Base-by-base conservation (phyloP, 2,329 filamentous ascomycete species). In the Fusarium sp. region DNA sequence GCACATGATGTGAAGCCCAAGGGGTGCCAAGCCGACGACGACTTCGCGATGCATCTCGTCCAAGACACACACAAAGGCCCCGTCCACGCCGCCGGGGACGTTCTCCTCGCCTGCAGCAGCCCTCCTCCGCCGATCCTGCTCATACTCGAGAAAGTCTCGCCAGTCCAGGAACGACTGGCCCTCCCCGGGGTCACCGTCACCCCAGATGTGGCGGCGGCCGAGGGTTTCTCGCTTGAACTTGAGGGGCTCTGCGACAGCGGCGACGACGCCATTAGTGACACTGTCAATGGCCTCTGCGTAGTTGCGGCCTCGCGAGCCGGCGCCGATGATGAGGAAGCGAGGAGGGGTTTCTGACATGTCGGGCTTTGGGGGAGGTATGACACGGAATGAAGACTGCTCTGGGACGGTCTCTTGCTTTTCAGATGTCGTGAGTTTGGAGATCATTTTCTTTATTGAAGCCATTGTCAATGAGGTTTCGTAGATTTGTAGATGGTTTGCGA, bases 41-140 rank as follows among this genome's bases (percentile, higher is more conserved):
- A 96, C 94, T 65, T 95, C 92, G 59, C 91, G 91, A 82, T 99
- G 97, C 85, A 94, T 92, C 83, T 97, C 94, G 82, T 99, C 97
- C 11, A 96, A 87, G 3, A 97, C 95, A 81, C 89, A 91, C 20
- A 91, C 85, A 73, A 91, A 91, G 35, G 83, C 88, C 8, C 88
- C 92, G 70, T 93, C 91, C 3, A 93, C 87, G 2, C 91, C 91
- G 7, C 82, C 83, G 3, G 83, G 85, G 3, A 88, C 86, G 3
- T 78, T 80, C 5, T 74, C 66, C 63, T 89, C 86, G 18, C 88
- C 89, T 1, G 85, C 85, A 4, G 84, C 80, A 59, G 83, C 86
- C 14, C 88, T 86, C 38, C 85, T 83, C 13, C 94, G 88, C 31
- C 95, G 89, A 13, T 82, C 79, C 18, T 82, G 81, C 83, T 98